phyloP scores from a whole-genome alignment of 345 rosid species.

The Limnanthes douglasii region DNA sequence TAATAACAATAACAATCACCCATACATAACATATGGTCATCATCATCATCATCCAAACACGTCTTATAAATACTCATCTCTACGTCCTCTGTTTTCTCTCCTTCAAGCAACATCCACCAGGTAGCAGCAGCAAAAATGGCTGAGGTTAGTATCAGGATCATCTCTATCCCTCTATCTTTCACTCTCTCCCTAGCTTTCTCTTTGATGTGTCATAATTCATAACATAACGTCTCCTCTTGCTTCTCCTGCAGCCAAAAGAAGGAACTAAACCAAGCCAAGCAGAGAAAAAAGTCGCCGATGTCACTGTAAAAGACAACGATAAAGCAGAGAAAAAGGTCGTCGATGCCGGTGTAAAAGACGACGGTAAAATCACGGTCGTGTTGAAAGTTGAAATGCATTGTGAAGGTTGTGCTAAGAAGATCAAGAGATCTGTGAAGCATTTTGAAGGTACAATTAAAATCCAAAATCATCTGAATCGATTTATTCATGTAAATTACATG shows the following conservation, averaged over 20 bases:
- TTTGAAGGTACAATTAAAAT: slow-evolving; percentile 26
- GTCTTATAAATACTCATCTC: slow-evolving; percentile 17
- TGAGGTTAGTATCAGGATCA: slow-evolving; percentile 25
- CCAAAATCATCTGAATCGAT: not conserved
- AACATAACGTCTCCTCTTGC: not conserved
- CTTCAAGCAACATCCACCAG: slow-evolving; percentile 12
- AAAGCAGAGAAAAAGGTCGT: slow-evolving; percentile 39
- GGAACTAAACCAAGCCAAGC: slow-evolving; percentile 8
- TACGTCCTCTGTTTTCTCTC: slow-evolving; percentile 8
- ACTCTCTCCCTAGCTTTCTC: not conserved
- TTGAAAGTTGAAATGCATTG: slow-evolving; percentile 77
- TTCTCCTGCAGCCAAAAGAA: slow-evolving; percentile 12
- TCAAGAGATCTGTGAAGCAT: slow-evolving; percentile 25
- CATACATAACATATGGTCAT: not conserved
- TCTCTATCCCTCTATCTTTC: not conserved
- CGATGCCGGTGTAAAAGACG: slow-evolving; percentile 17
- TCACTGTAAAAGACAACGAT: no score
- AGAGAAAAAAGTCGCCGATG: slow-evolving; percentile 12
- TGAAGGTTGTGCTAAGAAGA: slow-evolving; percentile 78
- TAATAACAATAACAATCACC: no score
- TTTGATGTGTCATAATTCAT: not conserved
- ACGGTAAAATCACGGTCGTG: slow-evolving; percentile 27
- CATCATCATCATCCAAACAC: slow-evolving; percentile 1
- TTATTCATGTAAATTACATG: slow-evolving; percentile 4
- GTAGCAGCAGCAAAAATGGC: slow-evolving; percentile 15